Percentiles rank a stretch among this genome's conserved stretches.
phyloP scores from a whole-genome alignment of 2,329 filamentous ascomycete species.

The Colletotrichum sp. region DNA sequence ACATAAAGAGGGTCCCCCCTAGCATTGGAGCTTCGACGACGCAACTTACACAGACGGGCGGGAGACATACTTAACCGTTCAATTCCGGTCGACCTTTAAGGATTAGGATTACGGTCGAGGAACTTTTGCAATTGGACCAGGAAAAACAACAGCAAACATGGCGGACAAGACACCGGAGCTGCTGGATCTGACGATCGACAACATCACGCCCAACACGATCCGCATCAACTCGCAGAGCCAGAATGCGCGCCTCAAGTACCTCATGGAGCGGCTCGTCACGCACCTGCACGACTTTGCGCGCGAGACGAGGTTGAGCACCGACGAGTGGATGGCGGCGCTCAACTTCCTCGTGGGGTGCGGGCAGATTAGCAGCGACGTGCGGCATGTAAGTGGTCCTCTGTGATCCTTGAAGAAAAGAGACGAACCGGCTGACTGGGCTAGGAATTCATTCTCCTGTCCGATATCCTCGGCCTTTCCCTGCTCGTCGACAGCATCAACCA shows the following conservation, averaged over 20 bases:
- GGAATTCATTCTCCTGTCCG: conserved; percentile 80
- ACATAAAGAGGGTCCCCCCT: conserved; percentile 13
- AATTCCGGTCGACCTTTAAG: too few relatives aligned
- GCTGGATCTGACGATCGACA: conserved; percentile 74
- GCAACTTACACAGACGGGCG: not conserved
- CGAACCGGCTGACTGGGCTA: conserved; percentile 28
- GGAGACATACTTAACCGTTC: not conserved
- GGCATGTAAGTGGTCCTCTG: too few relatives aligned
- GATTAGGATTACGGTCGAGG: not conserved
- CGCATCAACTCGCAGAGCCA: conserved; percentile 71
- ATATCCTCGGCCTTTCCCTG: conserved; percentile 75
- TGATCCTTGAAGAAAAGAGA: too few relatives aligned
- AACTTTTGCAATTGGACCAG: not conserved
- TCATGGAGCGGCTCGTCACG: conserved; percentile 72
- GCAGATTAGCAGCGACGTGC: conserved; percentile 70
- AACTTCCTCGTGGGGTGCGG: conserved; percentile 72
- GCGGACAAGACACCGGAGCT: conserved; percentile 45
- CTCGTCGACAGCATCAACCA: conserved; percentile 80
- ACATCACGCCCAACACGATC: conserved; percentile 76
- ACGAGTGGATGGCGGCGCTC: conserved; percentile 76
- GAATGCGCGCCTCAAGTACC: conserved; percentile 67
- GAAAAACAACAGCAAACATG: not conserved
- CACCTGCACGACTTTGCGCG: conserved; percentile 80
- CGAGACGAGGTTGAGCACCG: conserved; percentile 73
- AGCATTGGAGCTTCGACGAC: not conserved